Evolutionary conservation across 73 alveolate genomes (phyloP), one percentile per base, ranked within the genome.

Genomic region (Stentor roeselii): DNA sequence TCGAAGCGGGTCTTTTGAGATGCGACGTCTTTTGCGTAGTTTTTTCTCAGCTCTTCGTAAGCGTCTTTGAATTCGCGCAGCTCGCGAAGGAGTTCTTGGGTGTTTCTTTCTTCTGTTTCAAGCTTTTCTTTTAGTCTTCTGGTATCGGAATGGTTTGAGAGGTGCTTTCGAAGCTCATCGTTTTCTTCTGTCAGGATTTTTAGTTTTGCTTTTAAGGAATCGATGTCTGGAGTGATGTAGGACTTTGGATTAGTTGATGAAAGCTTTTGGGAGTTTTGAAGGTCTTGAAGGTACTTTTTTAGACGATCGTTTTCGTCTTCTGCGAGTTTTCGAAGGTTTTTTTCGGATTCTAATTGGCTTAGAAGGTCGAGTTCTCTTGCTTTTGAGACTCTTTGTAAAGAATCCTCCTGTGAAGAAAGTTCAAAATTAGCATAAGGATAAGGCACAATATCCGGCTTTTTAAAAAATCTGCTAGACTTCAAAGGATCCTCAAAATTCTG

Each of bases 371-470:
- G 21, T 50, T 50, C 21, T 50, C 21, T 50, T 6, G 6, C 6
- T 50, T 50, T 50, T 50, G 67, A 11, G 67, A 11, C 67, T 6
- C 6, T 50, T 6, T 11, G 6, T 50, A 11, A 6, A 50, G 6
- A 50, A 50, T 50, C 21, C 21, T 50, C 67, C 21, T 50, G 30
- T 11, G 67, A 6, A 6, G 6, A 21, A 21, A 11, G 67, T 6
- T 50, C 37, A 34, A 67, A 34, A 34, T 67, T 32, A 0, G 34
- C 27, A 1, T 32, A 30, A 21, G 80, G 80, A 67, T 21, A 67
- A 21, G 80, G 80, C 0, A 67, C 34, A 21, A 67, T 67, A 34
- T 67, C 80, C 11, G 80, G 80, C 41, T 67, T 67, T 1, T 34
- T 32, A 67, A 67, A 67, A 34, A 67, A 67, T n/a, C 34, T 27